A percentile compares a stretch with the other conserved stretches of the same genome.
phyloP scores from a whole-genome alignment of 2,329 filamentous ascomycete species.

The Ceratocystis eucalypticola region DNA sequence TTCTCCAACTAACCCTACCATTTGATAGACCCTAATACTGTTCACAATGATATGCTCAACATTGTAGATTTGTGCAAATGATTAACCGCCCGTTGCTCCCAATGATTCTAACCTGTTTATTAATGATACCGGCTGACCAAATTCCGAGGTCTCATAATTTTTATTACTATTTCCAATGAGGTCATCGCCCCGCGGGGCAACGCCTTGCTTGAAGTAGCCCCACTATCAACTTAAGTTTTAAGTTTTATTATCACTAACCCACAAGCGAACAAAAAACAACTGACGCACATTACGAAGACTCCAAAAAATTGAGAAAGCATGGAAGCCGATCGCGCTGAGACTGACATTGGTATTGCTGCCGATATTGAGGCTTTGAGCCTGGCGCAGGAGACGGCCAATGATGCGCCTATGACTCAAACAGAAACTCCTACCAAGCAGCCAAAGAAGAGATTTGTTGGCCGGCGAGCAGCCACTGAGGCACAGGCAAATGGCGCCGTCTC shows the following conservation, averaged over 20 bases:
- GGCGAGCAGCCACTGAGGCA: slow-evolving; percentile 46
- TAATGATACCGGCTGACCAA: no score
- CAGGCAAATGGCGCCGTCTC: slow-evolving; percentile 29
- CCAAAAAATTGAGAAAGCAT: slow-evolving; percentile 34
- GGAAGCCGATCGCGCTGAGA: slow-evolving; percentile 61
- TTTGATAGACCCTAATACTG: neutral
- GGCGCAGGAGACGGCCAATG: slow-evolving; percentile 22
- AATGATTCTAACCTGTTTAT: no score
- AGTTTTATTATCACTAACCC: slow-evolving; percentile 3
- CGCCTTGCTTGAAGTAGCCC: slow-evolving; percentile 14
- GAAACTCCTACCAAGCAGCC: slow-evolving; percentile 47
- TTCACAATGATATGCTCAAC: neutral
- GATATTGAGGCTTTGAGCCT: slow-evolving; percentile 40
- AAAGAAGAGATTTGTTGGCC: slow-evolving; percentile 83
- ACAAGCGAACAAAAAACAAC: neutral
- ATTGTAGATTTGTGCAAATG: neutral
- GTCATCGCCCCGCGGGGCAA: slow-evolving; percentile 11
- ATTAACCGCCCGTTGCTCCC: no score
- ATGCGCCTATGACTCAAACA: neutral
- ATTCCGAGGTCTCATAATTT: no score
- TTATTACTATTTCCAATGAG: neutral
- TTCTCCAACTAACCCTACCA: slow-evolving; percentile 10
- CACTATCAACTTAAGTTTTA: slow-evolving; percentile 17
- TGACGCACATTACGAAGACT: neutral
- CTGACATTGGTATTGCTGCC: slow-evolving; percentile 56